Percentiles rank a stretch among this genome's conserved stretches.
Evolutionary conservation across 176 grass and related monocot genomes (phyloP).

Genomic region (Musa itinerans): DNA sequence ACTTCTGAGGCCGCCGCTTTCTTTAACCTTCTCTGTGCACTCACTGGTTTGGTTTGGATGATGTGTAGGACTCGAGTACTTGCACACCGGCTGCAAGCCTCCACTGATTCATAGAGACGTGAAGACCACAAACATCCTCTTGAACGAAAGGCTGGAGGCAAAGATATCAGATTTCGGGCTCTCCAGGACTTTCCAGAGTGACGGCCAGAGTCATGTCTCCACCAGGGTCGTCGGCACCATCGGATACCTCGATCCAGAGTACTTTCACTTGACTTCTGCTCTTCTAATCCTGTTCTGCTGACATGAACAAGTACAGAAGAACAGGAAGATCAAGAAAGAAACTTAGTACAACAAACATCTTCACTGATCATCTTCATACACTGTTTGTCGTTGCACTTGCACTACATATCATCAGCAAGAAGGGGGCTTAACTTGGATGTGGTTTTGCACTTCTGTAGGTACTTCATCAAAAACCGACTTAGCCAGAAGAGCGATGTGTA

Average conservation of each 20-base stretch:
- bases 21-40: background rate
- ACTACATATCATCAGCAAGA: background rate
- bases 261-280: background rate
- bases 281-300: background rate
- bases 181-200: conserved; percentile 2
- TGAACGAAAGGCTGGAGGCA: conserved; percentile 22
- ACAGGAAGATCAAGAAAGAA: too few relatives aligned
- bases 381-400: too few relatives aligned
- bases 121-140: conserved; percentile 20
- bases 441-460: background rate
- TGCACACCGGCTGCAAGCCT: conserved; percentile 19
- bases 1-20: too few relatives aligned
- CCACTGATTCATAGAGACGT: conserved; percentile 23
- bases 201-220: background rate
- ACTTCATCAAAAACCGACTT: background rate
- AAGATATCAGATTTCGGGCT: conserved; percentile 21
- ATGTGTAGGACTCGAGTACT: conserved; percentile 14
- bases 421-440: background rate
- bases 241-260: conserved; percentile 20
- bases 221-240: conserved; percentile 5
- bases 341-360: too few relatives aligned
- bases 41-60: background rate
- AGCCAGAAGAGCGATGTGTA: conserved; percentile 18
- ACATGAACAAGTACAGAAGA: background rate
- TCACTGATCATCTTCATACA: too few relatives aligned